phyloP scores from a whole-genome alignment of 805 yeast species.

The Kluyveromyces aestuarii region DNA sequence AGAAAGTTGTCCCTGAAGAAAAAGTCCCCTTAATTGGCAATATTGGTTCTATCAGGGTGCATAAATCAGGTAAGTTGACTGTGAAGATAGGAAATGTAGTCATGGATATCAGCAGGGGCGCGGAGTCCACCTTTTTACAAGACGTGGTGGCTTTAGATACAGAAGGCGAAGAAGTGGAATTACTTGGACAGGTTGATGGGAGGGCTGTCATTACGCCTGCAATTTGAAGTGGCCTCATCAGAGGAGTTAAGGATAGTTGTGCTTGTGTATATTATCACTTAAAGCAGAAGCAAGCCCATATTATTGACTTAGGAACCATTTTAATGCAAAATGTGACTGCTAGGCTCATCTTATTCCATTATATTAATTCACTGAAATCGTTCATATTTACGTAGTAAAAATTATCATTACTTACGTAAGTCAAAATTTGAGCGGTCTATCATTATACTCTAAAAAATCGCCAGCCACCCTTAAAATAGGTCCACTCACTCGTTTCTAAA shows the following conservation, averaged over 20 bases:
- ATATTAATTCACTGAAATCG: too few species aligned
- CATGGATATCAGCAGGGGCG: slow-evolving; percentile 65
- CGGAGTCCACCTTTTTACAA: slow-evolving; percentile 60
- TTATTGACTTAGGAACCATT: not conserved
- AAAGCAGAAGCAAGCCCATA: too few species aligned
- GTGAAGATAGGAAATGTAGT: slow-evolving; percentile 62
- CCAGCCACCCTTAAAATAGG: too few species aligned
- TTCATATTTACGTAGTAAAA: not conserved
- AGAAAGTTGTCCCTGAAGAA: slow-evolving; percentile 4
- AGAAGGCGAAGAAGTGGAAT: slow-evolving; percentile 34
- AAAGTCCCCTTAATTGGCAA: slow-evolving; percentile 36
- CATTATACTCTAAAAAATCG: too few species aligned
- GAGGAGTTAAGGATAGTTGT: not conserved
- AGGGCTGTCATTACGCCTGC: slow-evolving; percentile 55
- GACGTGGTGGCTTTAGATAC: slow-evolving; percentile 54
- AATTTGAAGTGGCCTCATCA: slow-evolving; percentile 10
- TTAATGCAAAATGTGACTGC: not conserved
- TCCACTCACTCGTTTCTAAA: too few species aligned
- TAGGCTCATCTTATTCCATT: not conserved
- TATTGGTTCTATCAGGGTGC: slow-evolving; percentile 67
- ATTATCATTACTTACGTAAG: not conserved
- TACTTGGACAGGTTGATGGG: slow-evolving; percentile 47
- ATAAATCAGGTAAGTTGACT: slow-evolving; percentile 75
- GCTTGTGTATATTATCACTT: too few species aligned
- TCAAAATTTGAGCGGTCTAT: not conserved